Percentiles rank a stretch among this genome's conserved stretches.
Evolutionary conservation across 176 grass and related monocot species (phyloP).

Genomic region (Chrysopogon serrulatus): DNA sequence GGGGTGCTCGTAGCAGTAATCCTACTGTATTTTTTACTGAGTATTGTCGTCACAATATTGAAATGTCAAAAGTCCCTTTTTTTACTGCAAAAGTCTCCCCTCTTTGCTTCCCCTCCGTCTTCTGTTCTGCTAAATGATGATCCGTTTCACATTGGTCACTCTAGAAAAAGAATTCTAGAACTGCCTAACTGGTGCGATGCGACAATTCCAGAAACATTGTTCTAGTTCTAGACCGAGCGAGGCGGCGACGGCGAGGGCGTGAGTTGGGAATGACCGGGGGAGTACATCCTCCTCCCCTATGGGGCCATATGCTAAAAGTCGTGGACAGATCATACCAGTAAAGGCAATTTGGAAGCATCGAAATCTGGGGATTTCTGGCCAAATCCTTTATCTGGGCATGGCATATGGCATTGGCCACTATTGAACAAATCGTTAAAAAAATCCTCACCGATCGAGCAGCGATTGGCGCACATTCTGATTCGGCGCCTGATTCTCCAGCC

Average conservation of each 20-base stretch:
- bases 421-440: not conserved
- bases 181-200: not conserved
- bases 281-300: not conserved
- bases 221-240: not conserved
- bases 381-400: not conserved
- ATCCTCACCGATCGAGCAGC: not conserved
- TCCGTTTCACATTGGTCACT: not conserved
- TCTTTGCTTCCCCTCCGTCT: not conserved
- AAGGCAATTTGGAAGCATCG: not conserved
- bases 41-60: not conserved
- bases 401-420: not conserved
- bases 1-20: not conserved
- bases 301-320: slow-evolving; percentile 7
- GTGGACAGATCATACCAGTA: not conserved
- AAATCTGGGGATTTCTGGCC: not conserved
- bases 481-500: not conserved
- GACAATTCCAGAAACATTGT: slow-evolving; percentile 17
- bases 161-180: not conserved
- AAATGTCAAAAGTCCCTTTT: slow-evolving; percentile 15
- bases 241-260: not conserved
- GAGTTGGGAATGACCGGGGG: not conserved
- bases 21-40: not conserved
- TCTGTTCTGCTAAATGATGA: not conserved
- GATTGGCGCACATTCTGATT: not conserved
- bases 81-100: not conserved